Base-by-base conservation (phyloP, 192 early-diverging fungal genomes). In the Coemansia sp. region DNA sequence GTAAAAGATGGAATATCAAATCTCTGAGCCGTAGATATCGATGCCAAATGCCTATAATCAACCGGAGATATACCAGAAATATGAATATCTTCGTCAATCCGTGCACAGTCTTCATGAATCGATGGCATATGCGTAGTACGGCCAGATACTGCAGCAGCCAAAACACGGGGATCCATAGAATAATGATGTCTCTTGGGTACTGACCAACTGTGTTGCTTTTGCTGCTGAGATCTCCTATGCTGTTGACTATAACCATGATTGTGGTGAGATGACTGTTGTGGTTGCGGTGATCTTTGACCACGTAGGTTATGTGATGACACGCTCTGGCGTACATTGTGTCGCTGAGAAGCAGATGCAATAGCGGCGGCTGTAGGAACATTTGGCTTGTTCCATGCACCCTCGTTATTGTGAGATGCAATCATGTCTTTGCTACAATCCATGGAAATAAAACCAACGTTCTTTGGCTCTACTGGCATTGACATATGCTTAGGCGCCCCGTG, bases 381-480 rank as follows among this genome's bases (percentile, higher is more conserved):
- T n/a, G n/a, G n/a, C n/a, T n/a, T n/a, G n/a, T n/a, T n/a, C n/a
- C n/a, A n/a, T n/a, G n/a, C n/a, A n/a, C n/a, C n/a, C n/a, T n/a
- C n/a, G n/a, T n/a, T n/a, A n/a, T n/a, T n/a, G n/a, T n/a, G n/a
- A n/a, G n/a, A n/a, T n/a, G n/a, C n/a, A n/a, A n/a, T n/a, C n/a
- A n/a, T n/a, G n/a, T n/a, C n/a, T n/a, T n/a, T n/a, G n/a, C n/a
- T n/a, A n/a, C n/a, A n/a, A n/a, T n/a, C n/a, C n/a, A n/a, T n/a
- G n/a, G n/a, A n/a, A n/a, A n/a, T n/a, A n/a, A n/a, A n/a, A n/a
- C n/a, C n/a, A n/a, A n/a, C n/a, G n/a, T n/a, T n/a, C n/a, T n/a
- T n/a, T n/a, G n/a, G n/a, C n/a, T n/a, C 40, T 18, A 54, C 33
- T 11, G 60, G 60, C 60, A 62, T 62, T 5, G 60, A 62, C 60